phyloP scores from a whole-genome alignment of 371 early-diverging fungal genomes.

The Syncephalastrum monosporum region DNA sequence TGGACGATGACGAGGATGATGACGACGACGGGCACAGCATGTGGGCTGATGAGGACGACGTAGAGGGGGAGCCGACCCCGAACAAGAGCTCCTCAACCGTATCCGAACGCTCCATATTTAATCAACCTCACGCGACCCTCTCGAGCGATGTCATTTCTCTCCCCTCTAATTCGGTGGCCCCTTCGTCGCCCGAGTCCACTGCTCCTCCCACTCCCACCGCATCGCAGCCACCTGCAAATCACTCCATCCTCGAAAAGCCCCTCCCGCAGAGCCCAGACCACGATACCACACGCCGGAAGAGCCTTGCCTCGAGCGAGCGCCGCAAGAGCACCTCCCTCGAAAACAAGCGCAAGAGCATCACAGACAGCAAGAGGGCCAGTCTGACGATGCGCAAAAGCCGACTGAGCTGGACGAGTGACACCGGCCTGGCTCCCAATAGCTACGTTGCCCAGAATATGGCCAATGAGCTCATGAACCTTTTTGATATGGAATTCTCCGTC shows the following conservation, averaged over 20 bases:
- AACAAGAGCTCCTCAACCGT: constrained; percentile 9
- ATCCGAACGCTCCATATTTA: constrained; percentile 18
- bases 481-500: constrained; percentile 54
- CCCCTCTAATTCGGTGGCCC: no score
- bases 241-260: constrained; percentile 17
- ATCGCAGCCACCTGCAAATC: constrained; percentile 20
- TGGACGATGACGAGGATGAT: constrained; percentile 25
- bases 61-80: neutral
- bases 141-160: constrained; percentile 12
- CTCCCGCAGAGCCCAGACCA: constrained; percentile 15
- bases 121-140: constrained; percentile 14
- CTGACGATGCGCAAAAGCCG: constrained; percentile 5
- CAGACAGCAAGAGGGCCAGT: constrained; percentile 1
- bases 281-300: constrained; percentile 16
- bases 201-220: no score
- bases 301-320: constrained; percentile 4
- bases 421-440: constrained; percentile 15
- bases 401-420: constrained; percentile 29
- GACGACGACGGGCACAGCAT: constrained; percentile 28
- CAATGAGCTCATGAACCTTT: constrained; percentile 48
- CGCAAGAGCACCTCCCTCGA: constrained; percentile 3
- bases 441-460: constrained; percentile 24
- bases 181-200: no score
- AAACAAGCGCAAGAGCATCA: constrained; percentile 6
- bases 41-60: constrained; percentile 19